phyloP scores from a whole-genome alignment of 129 eudicot genomes.

The Ambrosia artemisiifolia region DNA sequence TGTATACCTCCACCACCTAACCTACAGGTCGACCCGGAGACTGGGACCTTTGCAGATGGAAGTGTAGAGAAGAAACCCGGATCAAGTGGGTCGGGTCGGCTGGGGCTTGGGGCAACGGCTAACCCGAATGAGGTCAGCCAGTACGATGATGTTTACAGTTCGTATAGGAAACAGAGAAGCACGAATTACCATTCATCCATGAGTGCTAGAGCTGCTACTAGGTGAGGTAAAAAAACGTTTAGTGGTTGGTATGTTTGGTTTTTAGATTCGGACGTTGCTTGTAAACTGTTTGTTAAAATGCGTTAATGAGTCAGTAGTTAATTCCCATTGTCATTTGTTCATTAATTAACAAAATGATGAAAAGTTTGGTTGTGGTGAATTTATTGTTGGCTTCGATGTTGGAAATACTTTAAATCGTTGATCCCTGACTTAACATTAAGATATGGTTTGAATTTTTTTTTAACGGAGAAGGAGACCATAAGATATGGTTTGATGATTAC shows the following conservation, averaged over 20 bases:
- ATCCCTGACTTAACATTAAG: too few relatives aligned
- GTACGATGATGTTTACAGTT: constrained; percentile 92
- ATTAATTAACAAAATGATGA: neutral
- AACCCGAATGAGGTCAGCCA: constrained; percentile 81
- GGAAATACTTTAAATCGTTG: too few relatives aligned
- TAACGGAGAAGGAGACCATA: too few relatives aligned
- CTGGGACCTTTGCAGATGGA: constrained; percentile 69
- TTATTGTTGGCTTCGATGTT: too few relatives aligned
- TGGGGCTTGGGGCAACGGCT: constrained; percentile 93
- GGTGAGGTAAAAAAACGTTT: constrained; percentile 25
- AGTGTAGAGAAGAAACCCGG: constrained; percentile 68
- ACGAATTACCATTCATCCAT: constrained; percentile 84
- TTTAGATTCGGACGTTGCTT: constrained; percentile 2
- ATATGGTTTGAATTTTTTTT: too few relatives aligned
- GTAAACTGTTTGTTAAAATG: neutral
- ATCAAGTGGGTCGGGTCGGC: constrained; percentile 61
- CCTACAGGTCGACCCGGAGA: constrained; percentile 74
- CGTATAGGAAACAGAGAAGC: constrained; percentile 92
- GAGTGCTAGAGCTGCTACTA: constrained; percentile 86
- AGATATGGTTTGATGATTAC: too few relatives aligned
- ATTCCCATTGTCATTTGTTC: neutral
- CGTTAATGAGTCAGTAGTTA: too few relatives aligned
- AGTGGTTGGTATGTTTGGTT: constrained; percentile 9
- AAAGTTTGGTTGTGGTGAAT: too few relatives aligned
- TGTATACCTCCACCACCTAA: constrained; percentile 94